phyloP scores from a whole-genome alignment of 2,329 filamentous ascomycete species.

The Graphilbum fragrans region DNA sequence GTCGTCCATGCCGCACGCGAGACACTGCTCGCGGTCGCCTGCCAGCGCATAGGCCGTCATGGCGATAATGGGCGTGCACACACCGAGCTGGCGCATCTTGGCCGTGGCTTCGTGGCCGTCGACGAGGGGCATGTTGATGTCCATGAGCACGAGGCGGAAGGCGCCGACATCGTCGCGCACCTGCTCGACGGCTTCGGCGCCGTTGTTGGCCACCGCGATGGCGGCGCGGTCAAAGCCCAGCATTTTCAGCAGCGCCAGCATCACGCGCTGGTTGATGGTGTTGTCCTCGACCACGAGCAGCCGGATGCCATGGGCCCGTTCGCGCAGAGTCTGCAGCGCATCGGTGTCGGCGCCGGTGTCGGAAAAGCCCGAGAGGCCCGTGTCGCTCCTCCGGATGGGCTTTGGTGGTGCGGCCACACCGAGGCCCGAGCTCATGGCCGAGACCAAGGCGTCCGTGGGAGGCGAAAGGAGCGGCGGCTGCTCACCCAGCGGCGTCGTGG shows the following conservation, averaged over 20 bases:
- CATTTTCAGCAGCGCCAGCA: conserved; percentile 21
- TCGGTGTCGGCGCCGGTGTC: background rate
- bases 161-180: conserved; percentile 26
- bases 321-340: conserved; percentile 13
- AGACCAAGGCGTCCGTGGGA: too few species aligned
- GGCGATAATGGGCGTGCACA: conserved; percentile 24
- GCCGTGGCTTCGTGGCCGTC: conserved; percentile 39
- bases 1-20: conserved; percentile 41
- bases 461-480: too few species aligned
- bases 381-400: background rate
- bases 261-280: conserved; percentile 27
- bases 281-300: conserved; percentile 29
- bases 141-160: conserved; percentile 42
- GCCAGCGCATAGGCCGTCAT: conserved; percentile 45
- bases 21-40: conserved; percentile 39
- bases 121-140: conserved; percentile 47
- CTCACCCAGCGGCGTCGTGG: too few species aligned
- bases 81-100: conserved; percentile 28
- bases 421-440: too few species aligned
- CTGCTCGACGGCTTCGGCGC: conserved; percentile 29
- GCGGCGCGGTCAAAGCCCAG: conserved; percentile 24
- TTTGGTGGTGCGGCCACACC: too few species aligned
- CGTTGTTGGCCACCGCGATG: conserved; percentile 28
- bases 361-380: too few species aligned
- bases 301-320: conserved; percentile 25